These are phyloP conservation scores for Debaryomyces robertsiae DNA, from an alignment of 1,139 yeast genomes.

Conservation along the genomic window DNA sequence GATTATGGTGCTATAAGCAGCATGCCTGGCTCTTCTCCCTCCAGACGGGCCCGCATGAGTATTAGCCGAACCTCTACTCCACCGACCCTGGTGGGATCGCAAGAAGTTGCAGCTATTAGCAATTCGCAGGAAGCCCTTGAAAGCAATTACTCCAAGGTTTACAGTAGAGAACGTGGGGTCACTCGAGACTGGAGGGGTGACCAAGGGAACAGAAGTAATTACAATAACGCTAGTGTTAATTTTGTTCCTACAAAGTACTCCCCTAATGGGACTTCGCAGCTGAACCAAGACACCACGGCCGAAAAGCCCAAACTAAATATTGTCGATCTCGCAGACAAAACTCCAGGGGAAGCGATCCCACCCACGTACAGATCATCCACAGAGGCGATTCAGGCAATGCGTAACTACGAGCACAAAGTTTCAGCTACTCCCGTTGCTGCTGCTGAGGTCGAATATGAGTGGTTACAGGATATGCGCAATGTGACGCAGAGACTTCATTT, in stretches of 20 bases:
- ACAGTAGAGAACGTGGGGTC: neutral
- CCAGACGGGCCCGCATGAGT: constrained; percentile 5
- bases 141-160: neutral
- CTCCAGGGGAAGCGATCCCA: too few relatives aligned
- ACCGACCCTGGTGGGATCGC: constrained; percentile 10
- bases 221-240: too few relatives aligned
- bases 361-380: neutral
- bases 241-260: too few relatives aligned
- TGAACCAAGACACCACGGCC: too few relatives aligned
- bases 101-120: constrained; percentile 12
- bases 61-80: constrained; percentile 14
- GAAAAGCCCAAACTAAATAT: too few relatives aligned
- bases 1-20: neutral
- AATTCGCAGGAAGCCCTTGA: constrained; percentile 3
- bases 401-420: constrained; percentile 6
- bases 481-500: constrained; percentile 30
- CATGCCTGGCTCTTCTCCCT: constrained; percentile 3
- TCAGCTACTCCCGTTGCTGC: neutral
- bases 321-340: too few relatives aligned
- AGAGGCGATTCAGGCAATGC: constrained; percentile 15
- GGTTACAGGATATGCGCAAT: constrained; percentile 29
- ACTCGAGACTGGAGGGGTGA: too few relatives aligned
- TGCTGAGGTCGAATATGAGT: constrained; percentile 20
- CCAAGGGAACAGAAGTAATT: too few relatives aligned
- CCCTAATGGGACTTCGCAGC: too few relatives aligned